Base-by-base conservation (phyloP, 306 rosid species). In the Delonix regia region DNA sequence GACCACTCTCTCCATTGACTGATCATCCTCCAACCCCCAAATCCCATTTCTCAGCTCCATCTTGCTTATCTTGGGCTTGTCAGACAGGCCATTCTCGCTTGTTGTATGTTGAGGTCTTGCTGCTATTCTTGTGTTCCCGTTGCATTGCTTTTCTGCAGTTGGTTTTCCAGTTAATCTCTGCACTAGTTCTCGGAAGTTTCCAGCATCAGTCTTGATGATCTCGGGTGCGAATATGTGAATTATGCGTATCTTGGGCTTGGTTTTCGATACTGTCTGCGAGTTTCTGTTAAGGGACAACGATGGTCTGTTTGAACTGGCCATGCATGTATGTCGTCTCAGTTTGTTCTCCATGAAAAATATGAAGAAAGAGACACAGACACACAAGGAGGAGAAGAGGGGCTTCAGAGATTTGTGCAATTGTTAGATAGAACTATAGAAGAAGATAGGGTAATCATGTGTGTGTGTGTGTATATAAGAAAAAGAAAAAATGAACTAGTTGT, bases 171-270 rank as follows among this genome's bases (percentile, higher is more conserved):
- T 95, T 77, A 91, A 86, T 48, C 87, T 84, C 78, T 95, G 98
- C 39, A 95, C 99, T 2, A 95, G 78, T 33, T 92, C 97, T 30
- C 96, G 73, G 83, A 95, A 95, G 71, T 95, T 95, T 0, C 88
- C 91, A 2, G 55, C 97, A 78, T 95, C 97, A 7, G 96, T 95
- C 76, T 88, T 87, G 89, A 95, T 95, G 79, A 95, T 88, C 79
- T 92, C 91, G 0, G 98, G 98, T 5, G 97, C 97, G 47, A 91
- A 89, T 80, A 95, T 87, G 87, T 95, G 99, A 71, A 91, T 92
- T 68, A 95, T 95, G 27, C 99, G 88, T 34, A 95, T 91, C 82
- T 91, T 91, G 18, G 97, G 96, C 78, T 84, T 92, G 14, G 85
- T 39, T 57, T 95, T 95, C 8, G 91, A 88, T 51, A 92, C 87